Evolutionary conservation across 805 yeast genomes (phyloP), one percentile per base, ranked within the genome.

Genomic region (Saccharomycopsis selenospora): DNA sequence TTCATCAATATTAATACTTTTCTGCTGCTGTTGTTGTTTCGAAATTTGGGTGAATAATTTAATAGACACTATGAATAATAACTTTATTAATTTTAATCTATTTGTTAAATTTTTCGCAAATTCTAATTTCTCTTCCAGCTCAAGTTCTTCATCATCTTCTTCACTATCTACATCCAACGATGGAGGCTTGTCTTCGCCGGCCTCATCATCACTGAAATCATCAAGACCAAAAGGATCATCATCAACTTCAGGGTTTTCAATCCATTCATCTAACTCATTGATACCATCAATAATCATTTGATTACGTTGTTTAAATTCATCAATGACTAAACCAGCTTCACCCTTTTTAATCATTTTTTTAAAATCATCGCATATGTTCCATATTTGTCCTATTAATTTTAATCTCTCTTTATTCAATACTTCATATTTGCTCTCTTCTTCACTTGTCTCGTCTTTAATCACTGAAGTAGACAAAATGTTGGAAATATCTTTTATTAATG

Each of bases 221-320:
- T 63, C 73, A 27, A 71, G 56, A 2, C 77, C 82, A 58, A 77
- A 79, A 1, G 80, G 80, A 62, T 77, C 79, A 7, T 67, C 73
- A 42, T 71, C 75, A 38, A 61, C 68, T 11, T 66, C 66, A 0
- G 90, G 91, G 53, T 80, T 72, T 50, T 77, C 77, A 2, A 80
- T 58, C 86, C 91, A 85, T 50, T 77, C 86, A 18, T 69, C 77
- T 45, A 83, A 71, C 57, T 86, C 95, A 7, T 71, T 75, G n/a
- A 75, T 62, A 0, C 81, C 83, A 62, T 84, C 91, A 17, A 70
- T 73, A 4, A 82, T 67, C 48, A 84, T 59, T 1, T 59, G 54
- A 23, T 74, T 65, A 8, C 73, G 68, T 45, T 67, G 66, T 48
- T 66, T 68, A 3, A 83, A 63, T 47, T 72, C 73, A 26, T 56